Evolutionary conservation across 495 filamentous ascomycete species (phyloP).

Genomic region (Lasiosphaeris hirsuta): DNA sequence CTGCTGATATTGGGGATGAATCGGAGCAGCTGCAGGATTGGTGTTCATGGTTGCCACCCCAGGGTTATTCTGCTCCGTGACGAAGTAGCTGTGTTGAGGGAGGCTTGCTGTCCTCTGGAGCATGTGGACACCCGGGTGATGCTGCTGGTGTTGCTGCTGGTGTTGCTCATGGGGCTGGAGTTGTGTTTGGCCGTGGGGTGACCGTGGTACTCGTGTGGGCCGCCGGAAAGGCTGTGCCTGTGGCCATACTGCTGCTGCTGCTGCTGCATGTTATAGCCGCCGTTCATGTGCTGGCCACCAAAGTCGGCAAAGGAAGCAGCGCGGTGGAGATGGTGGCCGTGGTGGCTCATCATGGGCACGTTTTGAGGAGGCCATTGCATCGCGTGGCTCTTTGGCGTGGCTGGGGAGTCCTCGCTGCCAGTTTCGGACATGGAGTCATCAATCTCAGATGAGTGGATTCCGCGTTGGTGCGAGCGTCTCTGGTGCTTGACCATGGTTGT

Average conservation of each 20-base stretch:
- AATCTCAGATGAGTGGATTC: conserved; percentile 51
- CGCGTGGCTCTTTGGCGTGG: conserved; percentile 42
- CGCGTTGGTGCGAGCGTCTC: conserved; percentile 63
- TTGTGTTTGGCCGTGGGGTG: neutral
- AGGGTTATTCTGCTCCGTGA: conserved; percentile 50
- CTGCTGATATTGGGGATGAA: conserved; percentile 41
- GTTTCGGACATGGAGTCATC: conserved; percentile 57
- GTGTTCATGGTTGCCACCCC: conserved; percentile 53
- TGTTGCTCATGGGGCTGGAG: conserved; percentile 13
- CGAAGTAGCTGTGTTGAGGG: conserved; percentile 44
- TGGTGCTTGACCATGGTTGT: conserved; percentile 86
- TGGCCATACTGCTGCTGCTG: conserved; percentile 38
- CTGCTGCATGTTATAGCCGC: conserved; percentile 34
- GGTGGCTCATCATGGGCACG: conserved; percentile 24
- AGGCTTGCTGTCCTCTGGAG: conserved; percentile 40
- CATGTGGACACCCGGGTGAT: conserved; percentile 32
- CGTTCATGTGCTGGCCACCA: conserved; percentile 41
- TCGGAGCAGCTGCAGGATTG: conserved; percentile 23
- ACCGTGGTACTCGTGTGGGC: conserved; percentile 38
- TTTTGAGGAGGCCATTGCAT: conserved; percentile 38
- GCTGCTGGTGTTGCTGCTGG: conserved; percentile 29
- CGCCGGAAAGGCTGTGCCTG: conserved; percentile 41
- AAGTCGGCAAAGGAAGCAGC: conserved; percentile 45
- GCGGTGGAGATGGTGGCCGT: conserved; percentile 36
- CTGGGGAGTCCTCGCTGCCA: conserved; percentile 47